A percentile compares a stretch with the other conserved stretches of the same genome.
These are phyloP conservation scores for Candida palmyrensis DNA, from an alignment of 805 yeast genomes.

Conservation along the genomic window DNA sequence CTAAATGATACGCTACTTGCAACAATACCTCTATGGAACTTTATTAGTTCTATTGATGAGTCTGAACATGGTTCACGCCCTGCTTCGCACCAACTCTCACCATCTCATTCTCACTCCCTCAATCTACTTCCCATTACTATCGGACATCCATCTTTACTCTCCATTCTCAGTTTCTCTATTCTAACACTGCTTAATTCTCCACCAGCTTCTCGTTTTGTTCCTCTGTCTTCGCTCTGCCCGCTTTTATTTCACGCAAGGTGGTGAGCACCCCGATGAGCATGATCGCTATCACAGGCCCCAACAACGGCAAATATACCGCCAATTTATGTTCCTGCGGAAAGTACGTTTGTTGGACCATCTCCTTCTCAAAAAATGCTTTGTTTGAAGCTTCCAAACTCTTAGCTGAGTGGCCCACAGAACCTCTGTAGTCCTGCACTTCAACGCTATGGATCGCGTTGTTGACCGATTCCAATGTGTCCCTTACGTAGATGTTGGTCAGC, in stretches of 20 bases:
- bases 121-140: no score
- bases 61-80: no score
- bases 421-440: constrained; percentile 23
- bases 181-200: not conserved
- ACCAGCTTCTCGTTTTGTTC: constrained; percentile 1
- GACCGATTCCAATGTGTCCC: constrained; percentile 41
- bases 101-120: no score
- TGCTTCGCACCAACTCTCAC: no score
- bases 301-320: constrained; percentile 86
- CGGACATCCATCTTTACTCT: not conserved
- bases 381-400: constrained; percentile 58
- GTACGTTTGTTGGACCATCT: constrained; percentile 91
- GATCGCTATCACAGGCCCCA: constrained; percentile 82
- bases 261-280: constrained; percentile 47
- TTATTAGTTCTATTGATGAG: no score
- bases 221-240: constrained; percentile 4
- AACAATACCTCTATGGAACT: no score
- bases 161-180: not conserved
- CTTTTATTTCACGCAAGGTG: constrained; percentile 32
- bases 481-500: constrained; percentile 56
- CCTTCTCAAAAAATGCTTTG: constrained; percentile 85
- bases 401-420: constrained; percentile 36
- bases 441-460: constrained; percentile 28
- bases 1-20: no score
- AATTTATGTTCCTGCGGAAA: constrained; percentile 94